Evolutionary conservation across 73 alveolate species (phyloP).

Genomic region (Tetrahymena thermophila): DNA sequence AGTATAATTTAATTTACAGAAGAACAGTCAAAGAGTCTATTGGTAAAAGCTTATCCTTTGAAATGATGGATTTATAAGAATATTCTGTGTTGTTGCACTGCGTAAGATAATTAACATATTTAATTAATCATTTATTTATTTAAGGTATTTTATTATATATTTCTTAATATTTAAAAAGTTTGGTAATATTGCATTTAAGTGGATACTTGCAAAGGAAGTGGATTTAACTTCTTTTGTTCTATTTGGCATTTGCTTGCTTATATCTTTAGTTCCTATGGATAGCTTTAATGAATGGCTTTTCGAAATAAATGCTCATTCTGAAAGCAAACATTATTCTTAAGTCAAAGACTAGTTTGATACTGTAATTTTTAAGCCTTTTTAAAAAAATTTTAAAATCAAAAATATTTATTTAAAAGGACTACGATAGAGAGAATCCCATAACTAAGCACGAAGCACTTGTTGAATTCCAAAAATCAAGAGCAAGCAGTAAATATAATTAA

Average conservation of each 20-base stretch:
- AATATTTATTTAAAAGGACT: not conserved
- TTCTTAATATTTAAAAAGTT: slow-evolving; percentile 5
- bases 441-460: slow-evolving; percentile 14
- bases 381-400: not conserved
- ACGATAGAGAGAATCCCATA: slow-evolving; percentile 35
- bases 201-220: slow-evolving; percentile 10
- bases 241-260: slow-evolving; percentile 5
- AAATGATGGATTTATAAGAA: slow-evolving; percentile 36
- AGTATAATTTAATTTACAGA: slow-evolving; percentile 20
- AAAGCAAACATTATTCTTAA: not conserved
- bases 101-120: not conserved
- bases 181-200: slow-evolving; percentile 22
- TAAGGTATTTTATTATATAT: not conserved
- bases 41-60: slow-evolving; percentile 15
- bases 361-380: not conserved
- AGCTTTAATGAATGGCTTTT: slow-evolving; percentile 11
- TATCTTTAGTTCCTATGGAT: slow-evolving; percentile 24
- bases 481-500: not conserved
- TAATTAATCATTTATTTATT: not conserved
- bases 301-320: slow-evolving; percentile 8
- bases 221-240: slow-evolving; percentile 9
- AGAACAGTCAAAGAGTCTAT: slow-evolving; percentile 41
- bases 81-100: not conserved
- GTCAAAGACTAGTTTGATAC: slow-evolving; percentile 32
- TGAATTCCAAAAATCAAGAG: not conserved